Base-by-base conservation (phyloP, 1,284 basidiomycete species). In the Ceratobasidium sp. region DNA sequence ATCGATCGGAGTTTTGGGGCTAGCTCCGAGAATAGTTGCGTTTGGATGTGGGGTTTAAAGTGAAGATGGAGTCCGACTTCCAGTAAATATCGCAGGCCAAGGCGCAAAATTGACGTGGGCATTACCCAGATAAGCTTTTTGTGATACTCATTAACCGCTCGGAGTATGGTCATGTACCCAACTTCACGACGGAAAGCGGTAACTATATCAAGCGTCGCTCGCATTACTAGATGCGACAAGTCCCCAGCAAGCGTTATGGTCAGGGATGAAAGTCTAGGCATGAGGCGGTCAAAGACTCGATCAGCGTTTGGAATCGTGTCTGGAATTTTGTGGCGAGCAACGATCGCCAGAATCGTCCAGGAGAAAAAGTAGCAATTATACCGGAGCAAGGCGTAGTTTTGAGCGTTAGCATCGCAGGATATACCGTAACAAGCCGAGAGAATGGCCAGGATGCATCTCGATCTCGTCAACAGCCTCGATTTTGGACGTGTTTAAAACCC, bases 311-410 rank as follows among this genome's bases (percentile, higher is more conserved):
- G 53, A 31, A 56, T 27, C 6, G 9, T 29, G 16, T 27, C 11
- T 22, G 53, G 53, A 14, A 56, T 14, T 9, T 4, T 29, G 39
- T 43, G 66, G 5, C 66, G 49, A 34, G 53, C 51, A 27, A 69
- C 66, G 29, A 69, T 46, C 16, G 51, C 34, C 3, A 37, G n/a
- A 29, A 69, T 69, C 9, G 66, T 69, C 53, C 66, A 69, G 6
- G 66, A 56, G 53, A 69, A 69, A 37, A 69, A 69, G 37, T 69
- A 69, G 53, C 66, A 69, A 24, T 69, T 69, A 53, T 39, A 69
- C 27, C 37, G 49, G 8, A 51, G 48, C 1, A 66, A 24, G 7
- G 64, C 49, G 31, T 66, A 66, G 5, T 31, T 48, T 6, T 43
- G 53, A 14, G 66, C 51, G 7, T 56, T 43, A 29, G 49, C 29